Evolutionary conservation across 2,329 filamentous ascomycete species (phyloP).

Genomic region (Diaporthe aspalathi): DNA sequence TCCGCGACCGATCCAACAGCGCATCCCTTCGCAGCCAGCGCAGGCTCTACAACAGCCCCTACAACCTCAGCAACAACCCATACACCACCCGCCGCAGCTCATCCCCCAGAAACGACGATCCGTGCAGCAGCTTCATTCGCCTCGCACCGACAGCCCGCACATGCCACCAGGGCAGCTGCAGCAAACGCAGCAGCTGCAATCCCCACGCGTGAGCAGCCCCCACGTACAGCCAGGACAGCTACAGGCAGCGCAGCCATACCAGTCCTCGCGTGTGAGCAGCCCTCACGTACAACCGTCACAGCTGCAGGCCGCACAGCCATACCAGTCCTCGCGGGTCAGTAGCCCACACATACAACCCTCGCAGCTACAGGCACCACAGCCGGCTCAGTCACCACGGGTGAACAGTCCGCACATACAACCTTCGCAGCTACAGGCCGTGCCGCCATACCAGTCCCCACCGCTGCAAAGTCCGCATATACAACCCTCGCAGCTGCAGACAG

Average conservation of each 20-base stretch:
- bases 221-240: slow-evolving; percentile 1
- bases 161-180: slow-evolving; percentile 11
- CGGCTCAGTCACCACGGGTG: background rate
- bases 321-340: background rate
- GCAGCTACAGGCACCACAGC: slow-evolving; percentile 12
- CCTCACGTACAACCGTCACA: background rate
- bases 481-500: slow-evolving; percentile 16
- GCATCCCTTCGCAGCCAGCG: slow-evolving; percentile 39
- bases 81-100: slow-evolving; percentile 43
- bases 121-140: slow-evolving; percentile 20
- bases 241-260: background rate
- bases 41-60: slow-evolving; percentile 32
- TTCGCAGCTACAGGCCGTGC: slow-evolving; percentile 19
- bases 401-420: slow-evolving; percentile 22
- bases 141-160: slow-evolving; percentile 18
- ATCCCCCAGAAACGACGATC: slow-evolving; percentile 23
- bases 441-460: background rate
- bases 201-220: slow-evolving; percentile 3
- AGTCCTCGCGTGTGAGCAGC: background rate
- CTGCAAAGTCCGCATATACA: slow-evolving; percentile 20
- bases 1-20: slow-evolving; percentile 39
- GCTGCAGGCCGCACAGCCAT: background rate
- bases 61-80: slow-evolving; percentile 41
- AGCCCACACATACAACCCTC: slow-evolving; percentile 11
- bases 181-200: background rate